phyloP scores from a whole-genome alignment of 2,329 filamentous ascomycete genomes.

The Stachybotrys elegans region DNA sequence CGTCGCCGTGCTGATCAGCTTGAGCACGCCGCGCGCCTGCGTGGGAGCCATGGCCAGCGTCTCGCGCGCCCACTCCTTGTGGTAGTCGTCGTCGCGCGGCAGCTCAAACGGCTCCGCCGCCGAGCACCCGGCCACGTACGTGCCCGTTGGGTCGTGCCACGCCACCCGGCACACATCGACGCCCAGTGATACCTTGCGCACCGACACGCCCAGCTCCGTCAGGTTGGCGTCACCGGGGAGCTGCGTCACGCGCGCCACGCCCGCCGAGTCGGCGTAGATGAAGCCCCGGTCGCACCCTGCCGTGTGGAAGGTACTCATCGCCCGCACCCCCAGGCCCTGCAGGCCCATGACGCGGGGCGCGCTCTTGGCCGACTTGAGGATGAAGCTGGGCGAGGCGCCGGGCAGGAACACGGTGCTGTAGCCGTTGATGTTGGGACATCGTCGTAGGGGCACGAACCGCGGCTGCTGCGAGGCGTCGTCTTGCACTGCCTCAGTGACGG shows the following conservation, averaged over 20 bases:
- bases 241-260: conserved; percentile 69
- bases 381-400: conserved; percentile 72
- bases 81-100: conserved; percentile 79
- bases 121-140: conserved; percentile 74
- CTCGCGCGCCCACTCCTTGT: conserved; percentile 75
- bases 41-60: conserved; percentile 60
- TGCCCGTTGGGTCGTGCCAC: conserved; percentile 69
- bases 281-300: conserved; percentile 76
- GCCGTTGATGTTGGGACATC: conserved; percentile 63
- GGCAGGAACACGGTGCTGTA: conserved; percentile 80
- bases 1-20: conserved; percentile 71
- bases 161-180: conserved; percentile 68
- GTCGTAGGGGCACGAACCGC: conserved; percentile 49
- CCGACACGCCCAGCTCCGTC: conserved; percentile 68
- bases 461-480: conserved; percentile 43
- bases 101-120: conserved; percentile 68
- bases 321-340: conserved; percentile 61
- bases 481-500: conserved; percentile 42
- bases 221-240: conserved; percentile 64
- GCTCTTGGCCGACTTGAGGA: conserved; percentile 77
- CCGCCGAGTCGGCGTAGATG: conserved; percentile 70
- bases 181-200: conserved; percentile 65
- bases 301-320: conserved; percentile 72
- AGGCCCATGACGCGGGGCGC: conserved; percentile 70
- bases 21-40: conserved; percentile 66